A percentile compares a stretch with the other conserved stretches of the same genome.
phyloP scores from a whole-genome alignment of 1,284 basidiomycete genomes.

The Polyporus tsugae region DNA sequence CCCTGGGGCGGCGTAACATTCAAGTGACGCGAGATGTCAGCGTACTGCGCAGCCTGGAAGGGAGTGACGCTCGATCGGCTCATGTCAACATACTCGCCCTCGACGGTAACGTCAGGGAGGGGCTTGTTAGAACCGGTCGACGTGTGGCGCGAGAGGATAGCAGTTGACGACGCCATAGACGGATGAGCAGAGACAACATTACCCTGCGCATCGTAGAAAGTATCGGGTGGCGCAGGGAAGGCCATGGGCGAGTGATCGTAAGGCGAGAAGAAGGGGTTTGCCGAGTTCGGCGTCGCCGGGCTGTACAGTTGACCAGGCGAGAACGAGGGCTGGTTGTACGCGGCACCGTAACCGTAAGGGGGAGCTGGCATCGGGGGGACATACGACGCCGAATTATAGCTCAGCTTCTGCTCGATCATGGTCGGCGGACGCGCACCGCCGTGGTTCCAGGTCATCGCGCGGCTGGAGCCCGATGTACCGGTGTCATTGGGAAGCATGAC shows the following conservation, averaged over 20 bases:
- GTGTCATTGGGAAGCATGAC: conserved; percentile 60
- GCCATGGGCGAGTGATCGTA: conserved; percentile 42
- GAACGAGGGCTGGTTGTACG: conserved; percentile 38
- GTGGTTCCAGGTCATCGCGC: conserved; percentile 28
- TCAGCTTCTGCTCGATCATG: conserved; percentile 47
- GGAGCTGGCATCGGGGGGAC: conserved; percentile 24
- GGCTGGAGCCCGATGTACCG: conserved; percentile 23
- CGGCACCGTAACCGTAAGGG: conserved; percentile 33
- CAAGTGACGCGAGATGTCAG: conserved; percentile 67
- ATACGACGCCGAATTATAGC: conserved; percentile 24
- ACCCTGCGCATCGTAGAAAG: conserved; percentile 36
- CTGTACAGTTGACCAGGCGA: conserved; percentile 34
- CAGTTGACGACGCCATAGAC: conserved; percentile 30
- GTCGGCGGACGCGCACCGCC: conserved; percentile 35
- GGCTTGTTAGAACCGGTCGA: conserved; percentile 19
- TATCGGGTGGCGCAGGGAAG: conserved; percentile 42
- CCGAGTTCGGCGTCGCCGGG: conserved; percentile 36
- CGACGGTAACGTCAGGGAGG: conserved; percentile 18
- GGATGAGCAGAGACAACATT: conserved; percentile 36
- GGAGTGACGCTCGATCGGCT: conserved; percentile 73
- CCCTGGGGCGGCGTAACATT: conserved; percentile 53
- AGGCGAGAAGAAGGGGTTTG: conserved; percentile 47
- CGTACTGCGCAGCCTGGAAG: conserved; percentile 76
- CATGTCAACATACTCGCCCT: conserved; percentile 66
- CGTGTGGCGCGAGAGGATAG: conserved; percentile 31